Evolutionary conservation across 805 yeast species (phyloP).

Genomic region (Metschnikowia reukaufii): DNA sequence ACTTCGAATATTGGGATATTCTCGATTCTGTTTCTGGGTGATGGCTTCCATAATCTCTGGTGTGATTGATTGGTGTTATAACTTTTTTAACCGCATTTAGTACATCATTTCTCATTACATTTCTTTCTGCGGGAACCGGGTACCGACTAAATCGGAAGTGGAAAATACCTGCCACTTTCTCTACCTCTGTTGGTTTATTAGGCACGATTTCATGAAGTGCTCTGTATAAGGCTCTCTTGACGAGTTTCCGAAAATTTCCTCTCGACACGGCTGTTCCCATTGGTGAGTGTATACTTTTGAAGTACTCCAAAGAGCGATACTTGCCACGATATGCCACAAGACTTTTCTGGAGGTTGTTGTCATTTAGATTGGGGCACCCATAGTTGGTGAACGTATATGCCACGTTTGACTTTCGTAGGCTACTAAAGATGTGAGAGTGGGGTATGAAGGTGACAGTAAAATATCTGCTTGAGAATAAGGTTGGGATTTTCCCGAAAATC

Average conservation of each 20-base stretch:
- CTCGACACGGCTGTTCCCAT: constrained; percentile 36
- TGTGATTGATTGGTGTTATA: constrained; percentile 8
- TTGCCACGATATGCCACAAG: constrained; percentile 30
- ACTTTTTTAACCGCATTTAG: constrained; percentile 12
- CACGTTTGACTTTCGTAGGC: constrained; percentile 37
- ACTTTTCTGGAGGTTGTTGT: constrained; percentile 21
- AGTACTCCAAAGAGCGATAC: constrained; percentile 23
- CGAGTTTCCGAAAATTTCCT: constrained; percentile 34
- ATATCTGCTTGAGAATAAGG: constrained; percentile 21
- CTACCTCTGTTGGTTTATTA: constrained; percentile 4
- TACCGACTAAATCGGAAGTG: constrained; percentile 13
- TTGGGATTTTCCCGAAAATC: constrained; percentile 18
- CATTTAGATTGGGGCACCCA: constrained; percentile 31
- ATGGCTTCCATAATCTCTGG: neutral
- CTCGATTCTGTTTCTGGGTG: constrained; percentile 7
- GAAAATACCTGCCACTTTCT: constrained; percentile 18
- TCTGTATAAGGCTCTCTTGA: constrained; percentile 22
- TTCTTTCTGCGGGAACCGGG: constrained; percentile 9
- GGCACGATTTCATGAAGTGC: constrained; percentile 14
- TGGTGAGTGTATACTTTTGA: constrained; percentile 29
- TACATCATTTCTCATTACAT: constrained; percentile 3
- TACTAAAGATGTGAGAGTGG: constrained; percentile 25
- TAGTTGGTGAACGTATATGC: constrained; percentile 35
- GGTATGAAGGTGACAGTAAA: constrained; percentile 34
- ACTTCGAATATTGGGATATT: neutral